Evolutionary conservation across 768 basidiomycete species (phyloP).

Genomic region (Amanita rimosa): DNA sequence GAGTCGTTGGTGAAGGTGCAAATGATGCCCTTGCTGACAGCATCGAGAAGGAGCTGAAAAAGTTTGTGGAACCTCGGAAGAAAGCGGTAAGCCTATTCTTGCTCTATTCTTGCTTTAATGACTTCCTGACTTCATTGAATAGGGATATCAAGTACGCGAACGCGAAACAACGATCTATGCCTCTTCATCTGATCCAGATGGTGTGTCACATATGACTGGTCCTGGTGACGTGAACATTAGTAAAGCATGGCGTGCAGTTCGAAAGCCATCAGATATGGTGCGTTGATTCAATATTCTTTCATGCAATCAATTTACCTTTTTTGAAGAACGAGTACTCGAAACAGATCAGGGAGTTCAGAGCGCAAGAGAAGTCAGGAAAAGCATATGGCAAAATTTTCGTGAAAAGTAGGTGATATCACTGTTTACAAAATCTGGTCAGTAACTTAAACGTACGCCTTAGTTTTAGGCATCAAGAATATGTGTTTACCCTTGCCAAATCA

Average conservation of each 20-base stretch:
- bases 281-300: constrained; percentile 10
- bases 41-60: constrained; percentile 64
- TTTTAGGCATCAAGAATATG: constrained; percentile 64
- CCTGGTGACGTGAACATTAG: constrained; percentile 80
- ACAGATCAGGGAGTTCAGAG: constrained; percentile 73
- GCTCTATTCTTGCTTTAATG: constrained; percentile 6
- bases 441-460: constrained; percentile 27
- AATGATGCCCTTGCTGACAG: constrained; percentile 53
- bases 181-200: constrained; percentile 59
- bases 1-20: constrained; percentile 18
- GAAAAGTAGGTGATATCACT: constrained; percentile 43
- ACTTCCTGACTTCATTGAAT: neutral
- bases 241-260: constrained; percentile 77
- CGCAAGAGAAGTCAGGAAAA: constrained; percentile 69
- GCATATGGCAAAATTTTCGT: constrained; percentile 91
- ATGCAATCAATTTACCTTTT: constrained; percentile 4
- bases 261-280: constrained; percentile 93
- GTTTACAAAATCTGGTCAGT: neutral
- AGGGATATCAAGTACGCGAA: constrained; percentile 79
- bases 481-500: constrained; percentile 72
- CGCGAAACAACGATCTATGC: constrained; percentile 72
- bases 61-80: constrained; percentile 38
- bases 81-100: constrained; percentile 27
- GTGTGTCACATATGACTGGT: constrained; percentile 55
- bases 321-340: constrained; percentile 86